A percentile compares a stretch with the other conserved stretches of the same genome.
phyloP scores from a whole-genome alignment of 2,329 filamentous ascomycete species.

The Beauveria australis region DNA sequence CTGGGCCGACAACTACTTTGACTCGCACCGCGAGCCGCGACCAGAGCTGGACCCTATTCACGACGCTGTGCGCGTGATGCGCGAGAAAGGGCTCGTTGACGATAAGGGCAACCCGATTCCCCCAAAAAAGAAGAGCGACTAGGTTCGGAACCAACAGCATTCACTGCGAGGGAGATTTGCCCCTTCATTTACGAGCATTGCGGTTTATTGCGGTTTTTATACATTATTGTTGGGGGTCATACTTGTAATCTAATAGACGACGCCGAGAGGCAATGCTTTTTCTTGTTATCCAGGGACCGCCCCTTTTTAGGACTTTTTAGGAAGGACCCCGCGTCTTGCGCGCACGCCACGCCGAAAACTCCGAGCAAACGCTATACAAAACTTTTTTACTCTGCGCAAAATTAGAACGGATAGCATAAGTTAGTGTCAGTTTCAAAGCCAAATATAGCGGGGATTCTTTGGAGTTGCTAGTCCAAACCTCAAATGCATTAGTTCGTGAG shows the following conservation, averaged over 20 bases:
- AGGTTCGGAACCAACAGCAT: background rate
- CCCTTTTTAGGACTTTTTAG: background rate
- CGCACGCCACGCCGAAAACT: background rate
- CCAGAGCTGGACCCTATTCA: constrained; percentile 36
- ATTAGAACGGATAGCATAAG: background rate
- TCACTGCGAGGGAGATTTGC: background rate
- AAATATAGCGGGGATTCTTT: background rate
- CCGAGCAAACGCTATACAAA: background rate
- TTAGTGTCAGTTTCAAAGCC: background rate
- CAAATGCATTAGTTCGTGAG: too few relatives aligned
- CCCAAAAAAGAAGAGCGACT: constrained; percentile 22
- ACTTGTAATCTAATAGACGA: constrained; percentile 7
- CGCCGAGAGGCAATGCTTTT: background rate
- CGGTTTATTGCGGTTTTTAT: constrained; percentile 3
- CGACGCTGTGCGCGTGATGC: constrained; percentile 36
- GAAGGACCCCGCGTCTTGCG: background rate
- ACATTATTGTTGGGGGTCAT: constrained; percentile 2
- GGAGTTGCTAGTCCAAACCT: too few relatives aligned
- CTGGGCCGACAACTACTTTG: constrained; percentile 37
- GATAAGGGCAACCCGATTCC: constrained; percentile 32
- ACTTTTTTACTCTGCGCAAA: background rate
- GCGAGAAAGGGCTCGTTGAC: constrained; percentile 35
- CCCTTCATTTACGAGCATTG: constrained; percentile 7
- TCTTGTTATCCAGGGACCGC: background rate
- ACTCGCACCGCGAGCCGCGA: constrained; percentile 35